These are phyloP conservation scores for Psilocybe azurescens DNA, from an alignment of 768 basidiomycete species.

Conservation along the genomic window DNA sequence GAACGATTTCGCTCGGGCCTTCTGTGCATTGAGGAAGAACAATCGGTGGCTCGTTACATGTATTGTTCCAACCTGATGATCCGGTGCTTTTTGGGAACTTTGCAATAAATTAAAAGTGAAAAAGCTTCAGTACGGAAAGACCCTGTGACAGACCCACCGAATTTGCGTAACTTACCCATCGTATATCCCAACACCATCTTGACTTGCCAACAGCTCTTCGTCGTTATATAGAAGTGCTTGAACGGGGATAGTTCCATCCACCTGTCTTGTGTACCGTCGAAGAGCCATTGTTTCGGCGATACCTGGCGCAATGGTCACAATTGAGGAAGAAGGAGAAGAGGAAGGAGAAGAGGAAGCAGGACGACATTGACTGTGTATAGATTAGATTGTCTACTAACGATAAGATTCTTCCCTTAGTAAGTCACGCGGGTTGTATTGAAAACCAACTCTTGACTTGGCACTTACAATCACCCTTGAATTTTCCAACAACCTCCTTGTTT, in stretches of 20 bases:
- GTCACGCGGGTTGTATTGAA: slow-evolving; percentile 11
- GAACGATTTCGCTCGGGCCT: slow-evolving; percentile 64
- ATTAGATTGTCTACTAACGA: neutral
- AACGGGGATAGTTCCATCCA: slow-evolving; percentile 83
- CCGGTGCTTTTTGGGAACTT: slow-evolving; percentile 82
- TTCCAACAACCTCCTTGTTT: slow-evolving; percentile 3
- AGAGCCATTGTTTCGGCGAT: slow-evolving; percentile 48
- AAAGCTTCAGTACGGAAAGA: slow-evolving; percentile 5
- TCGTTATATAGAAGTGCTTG: slow-evolving; percentile 79
- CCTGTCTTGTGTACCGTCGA: slow-evolving; percentile 54
- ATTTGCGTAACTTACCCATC: slow-evolving; percentile 69
- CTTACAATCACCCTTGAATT: slow-evolving; percentile 6
- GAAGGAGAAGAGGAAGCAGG: too few relatives aligned
- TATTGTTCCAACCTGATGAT: slow-evolving; percentile 76
- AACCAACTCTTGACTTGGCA: slow-evolving; percentile 1
- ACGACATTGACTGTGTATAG: neutral
- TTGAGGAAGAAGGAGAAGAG: neutral
- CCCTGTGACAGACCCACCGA: slow-evolving; percentile 12
- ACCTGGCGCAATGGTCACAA: neutral
- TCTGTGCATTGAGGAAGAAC: slow-evolving; percentile 72
- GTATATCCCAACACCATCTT: slow-evolving; percentile 88
- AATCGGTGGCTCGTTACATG: slow-evolving; percentile 84
- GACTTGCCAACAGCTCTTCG: slow-evolving; percentile 75
- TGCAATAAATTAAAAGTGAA: slow-evolving; percentile 31
- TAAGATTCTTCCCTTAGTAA: neutral